phyloP scores from a whole-genome alignment of 306 rosid species.

The Carpinus viminea region DNA sequence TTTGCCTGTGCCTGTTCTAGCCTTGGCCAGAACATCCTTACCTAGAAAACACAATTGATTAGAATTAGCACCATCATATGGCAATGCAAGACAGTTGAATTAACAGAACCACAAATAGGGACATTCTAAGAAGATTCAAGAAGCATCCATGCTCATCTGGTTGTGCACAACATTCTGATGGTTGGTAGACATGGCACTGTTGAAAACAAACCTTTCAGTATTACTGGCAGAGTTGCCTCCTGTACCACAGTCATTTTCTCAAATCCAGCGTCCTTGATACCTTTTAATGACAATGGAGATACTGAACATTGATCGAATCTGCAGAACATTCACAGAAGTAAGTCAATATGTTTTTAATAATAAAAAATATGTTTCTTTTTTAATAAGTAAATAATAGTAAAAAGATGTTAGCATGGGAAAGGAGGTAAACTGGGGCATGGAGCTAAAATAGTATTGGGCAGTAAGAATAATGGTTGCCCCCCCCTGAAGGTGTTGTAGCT shows the following conservation, averaged over 20 bases:
- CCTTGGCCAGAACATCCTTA: constrained; percentile 97
- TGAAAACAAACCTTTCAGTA: constrained; percentile 70
- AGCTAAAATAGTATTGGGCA: constrained; percentile 5
- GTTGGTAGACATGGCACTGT: constrained; percentile 12
- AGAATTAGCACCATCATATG: constrained; percentile 26
- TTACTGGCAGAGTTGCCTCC: constrained; percentile 92
- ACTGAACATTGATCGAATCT: constrained; percentile 83
- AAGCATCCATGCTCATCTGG: constrained; percentile 8
- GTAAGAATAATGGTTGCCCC: not conserved
- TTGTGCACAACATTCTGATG: constrained; percentile 6
- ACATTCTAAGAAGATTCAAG: constrained; percentile 6
- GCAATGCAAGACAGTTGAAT: constrained; percentile 22
- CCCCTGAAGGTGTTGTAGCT: too few relatives aligned
- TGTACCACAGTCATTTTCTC: constrained; percentile 95
- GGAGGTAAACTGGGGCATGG: constrained; percentile 7
- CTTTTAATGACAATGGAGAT: constrained; percentile 78
- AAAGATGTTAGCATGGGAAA: constrained; percentile 2
- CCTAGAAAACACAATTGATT: constrained; percentile 48
- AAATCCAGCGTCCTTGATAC: constrained; percentile 87
- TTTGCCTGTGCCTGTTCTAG: constrained; percentile 97
- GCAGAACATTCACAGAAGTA: constrained; percentile 31
- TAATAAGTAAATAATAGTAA: not conserved
- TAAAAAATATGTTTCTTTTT: too few relatives aligned
- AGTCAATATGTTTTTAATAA: not conserved
- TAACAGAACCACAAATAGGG: constrained; percentile 7